Conservation (phyloP, 2,329 filamentous ascomycete species). For the Zymoseptoria brevis region DNA sequence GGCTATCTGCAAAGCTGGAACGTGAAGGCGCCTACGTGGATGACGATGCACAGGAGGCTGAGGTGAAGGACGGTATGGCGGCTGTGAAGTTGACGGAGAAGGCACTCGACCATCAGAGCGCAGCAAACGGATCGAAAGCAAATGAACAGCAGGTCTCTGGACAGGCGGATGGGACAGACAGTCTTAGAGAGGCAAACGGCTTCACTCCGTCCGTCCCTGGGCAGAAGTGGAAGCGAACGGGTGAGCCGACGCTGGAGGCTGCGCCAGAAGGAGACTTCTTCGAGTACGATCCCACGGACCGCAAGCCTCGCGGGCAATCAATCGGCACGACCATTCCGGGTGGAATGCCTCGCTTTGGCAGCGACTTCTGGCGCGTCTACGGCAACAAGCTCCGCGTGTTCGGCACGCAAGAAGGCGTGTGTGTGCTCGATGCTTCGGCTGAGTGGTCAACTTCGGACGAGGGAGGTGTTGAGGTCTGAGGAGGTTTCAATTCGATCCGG, state of each 20-base stretch:
- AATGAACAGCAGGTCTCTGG: conserved; percentile 3
- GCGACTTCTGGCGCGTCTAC: conserved; percentile 50
- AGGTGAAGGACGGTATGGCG: conserved; percentile 9
- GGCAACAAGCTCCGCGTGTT: conserved; percentile 54
- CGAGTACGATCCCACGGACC: conserved; percentile 19
- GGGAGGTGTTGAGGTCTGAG: conserved; percentile 3
- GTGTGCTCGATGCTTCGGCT: conserved; percentile 18
- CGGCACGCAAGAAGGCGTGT: conserved; percentile 49
- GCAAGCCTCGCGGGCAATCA: conserved; percentile 12
- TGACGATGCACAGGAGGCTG: conserved; percentile 2
- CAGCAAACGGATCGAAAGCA: neutral
- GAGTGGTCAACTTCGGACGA: conserved; percentile 3
- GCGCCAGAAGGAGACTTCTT: conserved; percentile 20
- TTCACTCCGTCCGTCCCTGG: conserved; percentile 24
- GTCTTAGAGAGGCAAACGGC: conserved; percentile 5
- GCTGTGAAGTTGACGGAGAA: conserved; percentile 9
- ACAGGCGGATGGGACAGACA: conserved; percentile 3
- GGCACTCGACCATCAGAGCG: neutral
- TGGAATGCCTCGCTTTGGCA: conserved; percentile 44
- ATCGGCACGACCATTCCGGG: conserved; percentile 26
- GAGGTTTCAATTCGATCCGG: neutral
- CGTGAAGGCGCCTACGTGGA: conserved; percentile 31
- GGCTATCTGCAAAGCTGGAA: conserved; percentile 46
- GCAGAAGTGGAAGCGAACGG: conserved; percentile 23
- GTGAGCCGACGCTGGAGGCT: conserved; percentile 21